phyloP scores from a whole-genome alignment of 78 protist species.

The Dictyostelium capitatum region DNA sequence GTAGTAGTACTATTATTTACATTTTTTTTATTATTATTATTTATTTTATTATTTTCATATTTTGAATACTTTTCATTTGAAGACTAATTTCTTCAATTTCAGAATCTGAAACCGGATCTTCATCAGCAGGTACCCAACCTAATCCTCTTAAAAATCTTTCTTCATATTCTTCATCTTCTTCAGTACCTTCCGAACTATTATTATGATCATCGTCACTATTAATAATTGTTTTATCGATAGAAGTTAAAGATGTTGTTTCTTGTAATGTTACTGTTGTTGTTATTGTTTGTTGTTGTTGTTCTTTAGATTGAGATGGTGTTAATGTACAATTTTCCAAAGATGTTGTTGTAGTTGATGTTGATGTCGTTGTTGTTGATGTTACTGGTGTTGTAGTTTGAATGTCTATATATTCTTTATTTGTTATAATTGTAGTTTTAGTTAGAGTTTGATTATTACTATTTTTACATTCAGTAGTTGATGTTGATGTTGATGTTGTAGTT shows the following conservation, averaged over 20 bases:
- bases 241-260: background rate
- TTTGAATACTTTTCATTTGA: conserved; percentile 47
- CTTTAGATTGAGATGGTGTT: conserved; percentile 5
- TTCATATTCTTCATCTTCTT: conserved; percentile 71
- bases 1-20: background rate
- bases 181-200: conserved; percentile 25
- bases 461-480: background rate
- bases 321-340: conserved; percentile 29
- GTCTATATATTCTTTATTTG: no score
- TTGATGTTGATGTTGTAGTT: background rate
- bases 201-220: conserved; percentile 20
- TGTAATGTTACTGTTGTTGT: background rate
- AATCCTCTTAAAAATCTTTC: conserved; percentile 62
- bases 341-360: conserved; percentile 1
- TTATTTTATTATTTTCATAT: background rate
- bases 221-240: conserved; percentile 14
- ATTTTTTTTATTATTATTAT: background rate
- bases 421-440: background rate
- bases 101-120: conserved; percentile 49
- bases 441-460: no score
- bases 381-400: background rate
- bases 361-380: background rate
- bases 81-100: conserved; percentile 67
- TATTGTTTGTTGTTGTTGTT: background rate
- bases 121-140: conserved; percentile 77